Conservation (phyloP, 2,329 filamentous ascomycete species). For the Aureobasidium sp. region DNA sequence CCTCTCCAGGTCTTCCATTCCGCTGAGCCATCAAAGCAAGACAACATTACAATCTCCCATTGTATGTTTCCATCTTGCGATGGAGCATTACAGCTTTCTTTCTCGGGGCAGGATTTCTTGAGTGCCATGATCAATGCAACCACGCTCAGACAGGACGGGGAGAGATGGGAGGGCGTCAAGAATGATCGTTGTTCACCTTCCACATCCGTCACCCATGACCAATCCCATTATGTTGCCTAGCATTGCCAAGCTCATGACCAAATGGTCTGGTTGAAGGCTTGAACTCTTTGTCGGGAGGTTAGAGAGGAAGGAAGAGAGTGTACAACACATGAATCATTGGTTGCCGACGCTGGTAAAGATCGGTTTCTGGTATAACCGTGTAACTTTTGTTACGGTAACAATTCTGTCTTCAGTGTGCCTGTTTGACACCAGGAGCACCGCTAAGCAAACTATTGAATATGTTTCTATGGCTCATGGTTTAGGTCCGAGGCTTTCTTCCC, state of each 20-base stretch:
- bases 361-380: not conserved
- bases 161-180: not conserved
- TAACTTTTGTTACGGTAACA: too few species aligned
- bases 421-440: too few species aligned
- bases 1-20: not conserved
- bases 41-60: not conserved
- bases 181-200: constrained; percentile 23
- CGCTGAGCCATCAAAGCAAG: not conserved
- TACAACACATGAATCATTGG: not conserved
- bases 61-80: not conserved
- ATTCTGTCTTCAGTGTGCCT: too few species aligned
- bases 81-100: not conserved
- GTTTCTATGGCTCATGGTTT: too few species aligned
- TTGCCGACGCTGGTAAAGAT: not conserved
- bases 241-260: constrained; percentile 24
- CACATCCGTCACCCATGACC: constrained; percentile 23
- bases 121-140: constrained; percentile 17
- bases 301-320: constrained; percentile 4
- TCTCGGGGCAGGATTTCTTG: constrained; percentile 16
- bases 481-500: not conserved
- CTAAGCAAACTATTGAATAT: not conserved
- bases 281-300: constrained; percentile 18
- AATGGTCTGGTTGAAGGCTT: constrained; percentile 24
- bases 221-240: constrained; percentile 24
- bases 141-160: constrained; percentile 13